Evolutionary conservation across 331 rosid genomes (phyloP).

Genomic region (Malus hybrid): DNA sequence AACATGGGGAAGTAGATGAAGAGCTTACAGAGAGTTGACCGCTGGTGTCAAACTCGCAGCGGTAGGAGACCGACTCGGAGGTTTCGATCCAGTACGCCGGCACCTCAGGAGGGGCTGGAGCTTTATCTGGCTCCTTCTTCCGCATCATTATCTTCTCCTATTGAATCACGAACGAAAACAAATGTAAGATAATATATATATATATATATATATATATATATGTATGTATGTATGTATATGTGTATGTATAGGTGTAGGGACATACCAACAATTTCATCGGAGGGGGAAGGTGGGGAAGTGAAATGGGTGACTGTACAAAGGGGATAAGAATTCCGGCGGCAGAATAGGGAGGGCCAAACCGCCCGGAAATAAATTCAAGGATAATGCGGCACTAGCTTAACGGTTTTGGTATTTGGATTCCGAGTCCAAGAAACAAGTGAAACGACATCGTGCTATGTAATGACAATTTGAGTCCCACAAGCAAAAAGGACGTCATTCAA

Average conservation of each 20-base stretch:
- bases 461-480: too few relatives aligned
- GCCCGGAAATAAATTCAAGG: background rate
- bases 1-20: background rate
- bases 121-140: constrained; percentile 34
- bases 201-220: background rate
- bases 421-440: too few relatives aligned
- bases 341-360: background rate
- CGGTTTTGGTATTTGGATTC: background rate
- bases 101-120: constrained; percentile 16
- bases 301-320: constrained; percentile 15
- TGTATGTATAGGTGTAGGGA: background rate
- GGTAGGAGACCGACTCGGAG: constrained; percentile 49
- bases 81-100: constrained; percentile 62
- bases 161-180: background rate
- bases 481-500: background rate
- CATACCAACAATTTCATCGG: constrained; percentile 35
- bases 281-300: constrained; percentile 6
- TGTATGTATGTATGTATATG: background rate
- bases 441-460: too few relatives aligned
- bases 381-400: background rate
- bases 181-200: background rate
- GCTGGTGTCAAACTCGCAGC: constrained; percentile 44
- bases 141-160: constrained; percentile 35
- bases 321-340: background rate
- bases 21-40: constrained; percentile 61